Percentiles rank a stretch among this genome's conserved stretches.
Conservation (phyloP, 495 filamentous ascomycete genomes). For the Penicillium paxilli region DNA sequence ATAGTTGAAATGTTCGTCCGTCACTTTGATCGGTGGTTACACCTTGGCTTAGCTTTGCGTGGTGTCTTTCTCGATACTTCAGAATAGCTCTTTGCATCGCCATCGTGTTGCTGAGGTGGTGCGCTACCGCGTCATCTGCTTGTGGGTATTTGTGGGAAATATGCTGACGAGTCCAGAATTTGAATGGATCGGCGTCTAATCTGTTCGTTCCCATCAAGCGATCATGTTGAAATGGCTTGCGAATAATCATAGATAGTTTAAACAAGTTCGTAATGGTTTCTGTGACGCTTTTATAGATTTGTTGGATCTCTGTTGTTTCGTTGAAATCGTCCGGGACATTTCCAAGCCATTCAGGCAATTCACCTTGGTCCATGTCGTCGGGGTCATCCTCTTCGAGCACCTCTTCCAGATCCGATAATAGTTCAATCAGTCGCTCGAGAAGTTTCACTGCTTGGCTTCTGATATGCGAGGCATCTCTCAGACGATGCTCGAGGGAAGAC, state of each 20-base stretch:
- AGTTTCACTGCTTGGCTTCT: constrained; percentile 33
- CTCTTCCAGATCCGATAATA: background rate
- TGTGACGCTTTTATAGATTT: no score
- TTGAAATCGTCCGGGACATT: no score
- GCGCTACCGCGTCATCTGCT: no score
- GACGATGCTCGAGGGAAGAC: constrained; percentile 46
- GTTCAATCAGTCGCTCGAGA: constrained; percentile 19
- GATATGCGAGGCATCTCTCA: constrained; percentile 47
- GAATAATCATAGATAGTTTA: no score
- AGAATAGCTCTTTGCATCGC: constrained; percentile 12
- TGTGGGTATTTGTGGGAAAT: constrained; percentile 14
- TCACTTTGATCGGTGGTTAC: background rate
- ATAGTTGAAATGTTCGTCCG: no score
- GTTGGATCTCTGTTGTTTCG: background rate
- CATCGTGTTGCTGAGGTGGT: constrained; percentile 22
- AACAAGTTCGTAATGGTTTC: no score
- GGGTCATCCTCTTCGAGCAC: background rate
- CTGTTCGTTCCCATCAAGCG: background rate
- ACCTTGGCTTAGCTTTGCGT: constrained; percentile 15
- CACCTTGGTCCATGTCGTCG: background rate
- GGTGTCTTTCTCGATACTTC: constrained; percentile 13
- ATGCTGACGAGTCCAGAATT: constrained; percentile 2
- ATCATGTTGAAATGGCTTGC: background rate
- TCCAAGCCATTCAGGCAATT: background rate
- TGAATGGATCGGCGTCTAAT: background rate